phyloP scores from a whole-genome alignment of 2,329 filamentous ascomycete species.

The Diaporthe sp. region DNA sequence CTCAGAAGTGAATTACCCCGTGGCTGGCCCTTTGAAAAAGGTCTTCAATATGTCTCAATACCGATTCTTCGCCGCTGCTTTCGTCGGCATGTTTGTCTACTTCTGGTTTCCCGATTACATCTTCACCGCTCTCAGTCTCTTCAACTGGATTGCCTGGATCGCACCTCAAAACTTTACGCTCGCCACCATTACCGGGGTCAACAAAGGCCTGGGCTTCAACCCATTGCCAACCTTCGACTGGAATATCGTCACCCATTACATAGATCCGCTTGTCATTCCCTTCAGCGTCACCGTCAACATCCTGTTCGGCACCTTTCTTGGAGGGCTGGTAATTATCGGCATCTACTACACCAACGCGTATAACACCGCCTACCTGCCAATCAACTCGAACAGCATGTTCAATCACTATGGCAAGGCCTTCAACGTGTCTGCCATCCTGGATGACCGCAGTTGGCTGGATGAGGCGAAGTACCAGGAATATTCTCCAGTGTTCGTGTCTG shows the following conservation, averaged over 20 bases:
- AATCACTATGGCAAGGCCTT: conserved; percentile 63
- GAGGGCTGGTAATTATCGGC: conserved; percentile 64
- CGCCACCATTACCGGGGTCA: conserved; percentile 48
- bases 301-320: conserved; percentile 67
- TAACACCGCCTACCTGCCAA: conserved; percentile 57
- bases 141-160: conserved; percentile 69
- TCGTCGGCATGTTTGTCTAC: conserved; percentile 61
- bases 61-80: conserved; percentile 58
- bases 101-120: conserved; percentile 62
- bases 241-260: conserved; percentile 32
- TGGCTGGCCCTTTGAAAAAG: conserved; percentile 45
- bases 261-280: conserved; percentile 55
- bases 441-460: conserved; percentile 39
- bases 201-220: conserved; percentile 51
- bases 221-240: conserved; percentile 54
- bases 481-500: conserved; percentile 44
- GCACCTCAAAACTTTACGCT: conserved; percentile 54
- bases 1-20: background rate
- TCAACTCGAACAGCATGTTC: conserved; percentile 65
- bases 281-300: conserved; percentile 74
- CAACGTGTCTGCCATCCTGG: conserved; percentile 51
- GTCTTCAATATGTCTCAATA: conserved; percentile 58
- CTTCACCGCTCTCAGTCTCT: conserved; percentile 59
- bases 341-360: conserved; percentile 32
- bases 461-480: conserved; percentile 45